Conservation (phyloP, 352 stramenopile genomes). For the Phytopythium chamaehyphon region DNA sequence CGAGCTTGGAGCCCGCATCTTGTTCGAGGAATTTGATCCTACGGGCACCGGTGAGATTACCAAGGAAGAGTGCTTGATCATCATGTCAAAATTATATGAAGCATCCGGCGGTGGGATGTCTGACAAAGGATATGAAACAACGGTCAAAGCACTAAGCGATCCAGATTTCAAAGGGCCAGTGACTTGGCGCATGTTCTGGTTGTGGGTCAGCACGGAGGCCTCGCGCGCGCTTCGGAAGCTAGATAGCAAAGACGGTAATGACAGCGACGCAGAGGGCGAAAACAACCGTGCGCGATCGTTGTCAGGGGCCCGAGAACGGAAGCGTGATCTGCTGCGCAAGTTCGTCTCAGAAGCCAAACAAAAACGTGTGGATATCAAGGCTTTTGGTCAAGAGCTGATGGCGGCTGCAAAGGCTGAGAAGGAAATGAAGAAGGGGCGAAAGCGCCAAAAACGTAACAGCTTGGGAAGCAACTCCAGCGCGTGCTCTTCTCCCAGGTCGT, state of each 20-base stretch:
- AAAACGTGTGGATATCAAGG: conserved; percentile 13
- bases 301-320: conserved; percentile 1
- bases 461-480: background rate
- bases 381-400: conserved; percentile 5
- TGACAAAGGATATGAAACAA: conserved; percentile 54
- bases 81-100: conserved; percentile 78
- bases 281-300: background rate
- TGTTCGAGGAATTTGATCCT: conserved; percentile 84
- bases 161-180: conserved; percentile 59
- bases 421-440: conserved; percentile 1
- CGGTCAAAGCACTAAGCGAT: conserved; percentile 54
- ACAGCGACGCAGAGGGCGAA: conserved; percentile 37
- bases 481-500: background rate
- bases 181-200: conserved; percentile 85
- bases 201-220: conserved; percentile 82
- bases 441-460: conserved; percentile 1
- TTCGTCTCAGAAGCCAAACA: conserved; percentile 35
- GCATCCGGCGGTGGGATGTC: conserved; percentile 67
- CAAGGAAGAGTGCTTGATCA: conserved; percentile 61
- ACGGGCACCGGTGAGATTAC: conserved; percentile 54
- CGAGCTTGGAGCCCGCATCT: conserved; percentile 70
- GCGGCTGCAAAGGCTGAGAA: conserved; percentile 6
- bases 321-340: conserved; percentile 10
- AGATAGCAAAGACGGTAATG: conserved; percentile 47
- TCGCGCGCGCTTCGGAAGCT: conserved; percentile 58